Conservation (phyloP, 1,284 basidiomycete species). For the Termitomyces sp. region DNA sequence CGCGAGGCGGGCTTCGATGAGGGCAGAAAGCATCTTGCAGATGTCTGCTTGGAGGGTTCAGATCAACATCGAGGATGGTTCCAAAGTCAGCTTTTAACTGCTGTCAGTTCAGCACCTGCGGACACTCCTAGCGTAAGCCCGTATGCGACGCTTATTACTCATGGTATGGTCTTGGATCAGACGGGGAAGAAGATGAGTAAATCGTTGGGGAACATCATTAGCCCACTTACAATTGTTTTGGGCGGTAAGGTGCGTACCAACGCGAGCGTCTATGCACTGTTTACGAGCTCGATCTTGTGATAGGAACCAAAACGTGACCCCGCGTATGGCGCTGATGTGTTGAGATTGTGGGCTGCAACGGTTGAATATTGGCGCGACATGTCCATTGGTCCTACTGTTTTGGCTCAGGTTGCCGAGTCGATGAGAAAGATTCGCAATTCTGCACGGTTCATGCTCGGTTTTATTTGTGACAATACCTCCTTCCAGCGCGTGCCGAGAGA, state of each 20-base stretch:
- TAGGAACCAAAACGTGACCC: slow-evolving; percentile 70
- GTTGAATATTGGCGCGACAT: slow-evolving; percentile 90
- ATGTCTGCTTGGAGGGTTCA: slow-evolving; percentile 92
- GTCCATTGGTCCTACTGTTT: slow-evolving; percentile 76
- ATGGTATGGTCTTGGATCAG: slow-evolving; percentile 95
- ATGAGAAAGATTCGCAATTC: slow-evolving; percentile 88
- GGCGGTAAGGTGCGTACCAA: slow-evolving; percentile 66
- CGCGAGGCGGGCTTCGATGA: slow-evolving; percentile 32
- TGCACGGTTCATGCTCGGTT: slow-evolving; percentile 87
- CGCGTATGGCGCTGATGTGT: slow-evolving; percentile 81
- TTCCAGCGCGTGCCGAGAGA: slow-evolving; percentile 34
- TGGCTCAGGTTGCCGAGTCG: slow-evolving; percentile 75
- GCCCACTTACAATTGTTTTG: slow-evolving; percentile 76
- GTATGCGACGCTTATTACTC: slow-evolving; percentile 84
- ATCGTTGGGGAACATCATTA: slow-evolving; percentile 88
- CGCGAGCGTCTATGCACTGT: neutral
- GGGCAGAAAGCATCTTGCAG: slow-evolving; percentile 51
- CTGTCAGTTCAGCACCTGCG: slow-evolving; percentile 49
- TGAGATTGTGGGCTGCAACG: slow-evolving; percentile 90
- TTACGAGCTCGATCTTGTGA: neutral
- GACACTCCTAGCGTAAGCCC: slow-evolving; percentile 45
- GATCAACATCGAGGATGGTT: slow-evolving; percentile 99
- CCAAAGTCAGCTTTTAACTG: slow-evolving; percentile 90
- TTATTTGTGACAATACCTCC: slow-evolving; percentile 46
- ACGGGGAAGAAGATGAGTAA: slow-evolving; percentile 98